Conservation (phyloP, 306 rosid species). For the Vigna hirtella region DNA sequence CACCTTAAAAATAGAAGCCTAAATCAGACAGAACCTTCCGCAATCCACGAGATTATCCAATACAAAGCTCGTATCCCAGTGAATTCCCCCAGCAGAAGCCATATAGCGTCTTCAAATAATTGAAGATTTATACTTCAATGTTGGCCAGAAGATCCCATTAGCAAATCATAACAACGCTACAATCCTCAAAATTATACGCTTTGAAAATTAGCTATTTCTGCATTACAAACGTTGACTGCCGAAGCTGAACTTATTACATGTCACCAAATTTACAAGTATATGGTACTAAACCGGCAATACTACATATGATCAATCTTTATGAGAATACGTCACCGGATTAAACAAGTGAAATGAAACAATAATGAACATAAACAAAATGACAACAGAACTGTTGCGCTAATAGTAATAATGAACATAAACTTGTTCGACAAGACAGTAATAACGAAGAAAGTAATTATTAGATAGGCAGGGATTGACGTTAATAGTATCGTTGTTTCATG, state of each 20-base stretch:
- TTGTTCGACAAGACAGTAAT: too few relatives aligned
- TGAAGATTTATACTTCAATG: background rate
- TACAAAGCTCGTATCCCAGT: background rate
- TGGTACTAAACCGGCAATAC: background rate
- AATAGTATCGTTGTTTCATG: too few relatives aligned
- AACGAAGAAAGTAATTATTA: too few relatives aligned
- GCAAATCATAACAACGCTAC: background rate
- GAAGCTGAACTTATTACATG: background rate
- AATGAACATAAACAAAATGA: background rate
- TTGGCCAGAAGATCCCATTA: background rate
- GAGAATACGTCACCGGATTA: background rate
- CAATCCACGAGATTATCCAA: background rate
- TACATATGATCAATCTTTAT: background rate
- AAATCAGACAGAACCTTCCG: background rate
- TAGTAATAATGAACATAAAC: too few relatives aligned
- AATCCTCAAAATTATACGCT: background rate
- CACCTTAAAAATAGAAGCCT: slow-evolving; percentile 6
- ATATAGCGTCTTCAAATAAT: background rate
- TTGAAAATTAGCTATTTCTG: background rate
- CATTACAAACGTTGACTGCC: background rate
- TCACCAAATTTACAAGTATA: background rate
- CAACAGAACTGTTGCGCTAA: too few relatives aligned
- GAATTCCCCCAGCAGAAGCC: background rate
- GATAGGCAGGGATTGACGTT: too few relatives aligned
- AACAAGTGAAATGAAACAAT: background rate